phyloP scores from a whole-genome alignment of 352 stramenopile genomes.

The Phytophthora meadii region DNA sequence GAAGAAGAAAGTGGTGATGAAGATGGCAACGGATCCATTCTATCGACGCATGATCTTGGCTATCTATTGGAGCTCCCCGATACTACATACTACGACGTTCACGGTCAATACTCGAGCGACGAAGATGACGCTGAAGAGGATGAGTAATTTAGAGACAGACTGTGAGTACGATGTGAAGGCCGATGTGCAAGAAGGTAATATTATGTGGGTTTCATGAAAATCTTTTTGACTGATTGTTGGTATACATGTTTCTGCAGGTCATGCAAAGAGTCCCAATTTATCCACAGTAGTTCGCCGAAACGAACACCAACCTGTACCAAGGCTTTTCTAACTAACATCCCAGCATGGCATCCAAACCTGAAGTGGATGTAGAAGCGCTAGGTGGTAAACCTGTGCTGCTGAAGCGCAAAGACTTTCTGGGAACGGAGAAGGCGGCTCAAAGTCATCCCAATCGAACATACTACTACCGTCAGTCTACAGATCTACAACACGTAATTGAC shows the following conservation, averaged over 20 bases:
- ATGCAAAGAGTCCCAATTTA: slow-evolving; percentile 18
- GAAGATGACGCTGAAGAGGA: slow-evolving; percentile 77
- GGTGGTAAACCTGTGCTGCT: slow-evolving; percentile 46
- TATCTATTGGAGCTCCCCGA: slow-evolving; percentile 81
- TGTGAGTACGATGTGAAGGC: slow-evolving; percentile 5
- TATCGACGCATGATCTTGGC: slow-evolving; percentile 64
- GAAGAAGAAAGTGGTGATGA: slow-evolving; percentile 49
- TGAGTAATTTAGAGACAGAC: slow-evolving; percentile 30
- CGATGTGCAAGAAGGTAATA: slow-evolving; percentile 11
- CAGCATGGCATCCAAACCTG: slow-evolving; percentile 46
- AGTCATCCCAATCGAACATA: slow-evolving; percentile 77
- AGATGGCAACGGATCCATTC: slow-evolving; percentile 48
- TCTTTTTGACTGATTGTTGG: neutral
- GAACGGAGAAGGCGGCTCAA: slow-evolving; percentile 67
- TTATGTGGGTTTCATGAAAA: slow-evolving; percentile 7
- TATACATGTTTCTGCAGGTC: neutral
- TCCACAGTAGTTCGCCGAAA: slow-evolving; percentile 18
- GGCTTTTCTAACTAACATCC: neutral
- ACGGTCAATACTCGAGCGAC: slow-evolving; percentile 77
- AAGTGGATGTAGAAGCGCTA: slow-evolving; percentile 36
- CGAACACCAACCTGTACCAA: slow-evolving; percentile 7
- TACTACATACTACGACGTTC: slow-evolving; percentile 73
- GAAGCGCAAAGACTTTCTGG: slow-evolving; percentile 86
- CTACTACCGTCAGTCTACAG: slow-evolving; percentile 75
- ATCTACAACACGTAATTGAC: slow-evolving; percentile 82